Evolutionary conservation across 176 grass and related monocot genomes (phyloP), one percentile per base, ranked within the genome.

Genomic region (Zoysia pacifica): DNA sequence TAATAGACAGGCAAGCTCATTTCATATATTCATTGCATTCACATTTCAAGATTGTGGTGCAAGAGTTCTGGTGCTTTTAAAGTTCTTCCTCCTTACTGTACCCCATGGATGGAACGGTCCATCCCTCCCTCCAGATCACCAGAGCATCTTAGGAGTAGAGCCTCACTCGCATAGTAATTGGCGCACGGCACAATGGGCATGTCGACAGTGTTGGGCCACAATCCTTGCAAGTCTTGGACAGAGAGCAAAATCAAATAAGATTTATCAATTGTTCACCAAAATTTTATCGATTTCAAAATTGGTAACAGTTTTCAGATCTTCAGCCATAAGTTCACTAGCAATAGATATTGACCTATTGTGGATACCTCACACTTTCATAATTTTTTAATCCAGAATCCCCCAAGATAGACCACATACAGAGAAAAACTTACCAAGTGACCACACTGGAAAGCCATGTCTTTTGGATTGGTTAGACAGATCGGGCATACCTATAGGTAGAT

Each of bases 371-470:
- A 77, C n/a, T 56, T 72, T 42, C 16, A 5, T 5, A 87, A 1
- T 72, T 20, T 36, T 11, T 44, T 80, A 58, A 3, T 82, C 15
- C 1, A 51, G 75, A 58, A 3, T 82, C 15, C 1, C 44, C 16
- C 18, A 3, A 60, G 43, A 37, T 20, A 60, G 38, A 38, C 74
- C 5, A 20, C 16, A 58, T 55, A 0, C 36, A 39, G 14, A 81
- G 44, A 71, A 77, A 67, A 70, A 69, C 83, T 85, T 98, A 98
- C 95, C 88, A 91, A 73, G 84, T 98, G 95, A 83, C 95, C 95
- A 44, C 95, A 98, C 67, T 89, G 89, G 55, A 98, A 94, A 65
- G 95, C 88, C 95, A 98, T 94, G 85, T 98, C 83, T 88, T 89
- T 98, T 61, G 92, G 90, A 81, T 94, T 98, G 46, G 86, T 98